Base-by-base conservation (phyloP, 2,329 filamentous ascomycete genomes). In the Elsinoe batatas region DNA sequence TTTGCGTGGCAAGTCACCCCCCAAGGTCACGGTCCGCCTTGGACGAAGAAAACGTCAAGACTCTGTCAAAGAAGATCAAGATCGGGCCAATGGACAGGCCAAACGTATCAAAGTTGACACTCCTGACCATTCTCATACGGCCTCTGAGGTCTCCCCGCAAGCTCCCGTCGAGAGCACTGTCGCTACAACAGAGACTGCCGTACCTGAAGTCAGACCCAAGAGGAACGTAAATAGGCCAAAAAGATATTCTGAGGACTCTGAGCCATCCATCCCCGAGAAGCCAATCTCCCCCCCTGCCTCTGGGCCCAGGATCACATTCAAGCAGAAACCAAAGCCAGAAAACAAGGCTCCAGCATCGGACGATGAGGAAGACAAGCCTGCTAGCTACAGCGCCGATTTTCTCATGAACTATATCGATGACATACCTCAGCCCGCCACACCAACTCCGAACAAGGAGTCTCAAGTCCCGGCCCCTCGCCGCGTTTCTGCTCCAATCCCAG, bases 321-420 rank as follows among this genome's bases (percentile, higher is more conserved):
- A 51, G 17, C 26, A 32, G 18, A 51, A 51, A 51, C 6, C 40
- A 8, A 51, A 61, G 46, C 58, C 59, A 13, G 18, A 46, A n/a
- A 11, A 46, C 22, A 35, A 32, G 32, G 33, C 32, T 12, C 15
- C 26, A 1, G 15, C 12, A n/a, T 36, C 32, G 7, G 51, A 54
- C 18, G 51, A 54, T 35, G 58, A 63, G 37, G 49, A 60, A 38
- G 53, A 55, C 2, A 58, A 47, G 11, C 53, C 61, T 35, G 57
- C 54, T 11, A 58, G 56, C 10, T 61, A 62, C 38, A 63, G 65
- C 57, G 65, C 62, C 18, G 64, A 65, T 36, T 67, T 69, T 53
- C 59, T 65, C 59, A 61, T 56, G 7, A 68, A 65, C 57, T 69
- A 68, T 56, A 61, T 68, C 56, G 58, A 61, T 13, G 65, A 59